Percentiles rank a stretch among this genome's conserved stretches.
Evolutionary conservation across 331 rosid genomes (phyloP).

Genomic region (Saraca asoca): DNA sequence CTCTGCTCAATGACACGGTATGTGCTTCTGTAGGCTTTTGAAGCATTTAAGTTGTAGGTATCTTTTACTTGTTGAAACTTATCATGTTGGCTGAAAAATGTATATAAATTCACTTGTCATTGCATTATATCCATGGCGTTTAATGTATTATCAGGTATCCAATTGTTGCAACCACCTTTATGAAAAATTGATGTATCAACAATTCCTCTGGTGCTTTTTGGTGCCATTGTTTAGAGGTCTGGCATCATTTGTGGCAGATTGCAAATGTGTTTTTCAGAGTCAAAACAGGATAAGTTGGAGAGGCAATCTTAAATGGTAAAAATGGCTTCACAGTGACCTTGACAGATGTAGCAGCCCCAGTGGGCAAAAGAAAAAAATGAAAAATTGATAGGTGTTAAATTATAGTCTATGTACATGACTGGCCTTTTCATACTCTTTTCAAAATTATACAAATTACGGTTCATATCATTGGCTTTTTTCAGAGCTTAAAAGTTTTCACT

Average conservation of each 20-base stretch:
- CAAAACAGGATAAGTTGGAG: not conserved
- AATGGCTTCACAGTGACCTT: not conserved
- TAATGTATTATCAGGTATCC: not conserved
- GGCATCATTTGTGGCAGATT: not conserved
- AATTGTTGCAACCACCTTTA: constrained; percentile 2
- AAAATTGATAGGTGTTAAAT: too few relatives aligned
- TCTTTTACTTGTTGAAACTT: not conserved
- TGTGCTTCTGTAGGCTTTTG: constrained; percentile 33
- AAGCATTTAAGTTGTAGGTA: constrained; percentile 2
- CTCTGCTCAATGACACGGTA: constrained; percentile 74
- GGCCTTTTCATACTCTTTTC: too few relatives aligned
- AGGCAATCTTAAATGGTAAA: not conserved
- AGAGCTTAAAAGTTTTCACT: too few relatives aligned
- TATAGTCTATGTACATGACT: too few relatives aligned
- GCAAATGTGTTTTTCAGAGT: not conserved
- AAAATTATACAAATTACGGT: too few relatives aligned
- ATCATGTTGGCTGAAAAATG: constrained; percentile 9
- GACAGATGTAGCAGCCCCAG: not conserved
- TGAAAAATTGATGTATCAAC: constrained; percentile 5
- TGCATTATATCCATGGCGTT: constrained; percentile 11
- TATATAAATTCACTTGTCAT: not conserved
- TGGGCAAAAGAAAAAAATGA: too few relatives aligned
- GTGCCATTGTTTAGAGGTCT: not conserved
- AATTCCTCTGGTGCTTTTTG: not conserved
- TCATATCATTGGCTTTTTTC: too few relatives aligned